Base-by-base conservation (phyloP, 1,284 basidiomycete species). In the Austroboletus novae-zelandiae region DNA sequence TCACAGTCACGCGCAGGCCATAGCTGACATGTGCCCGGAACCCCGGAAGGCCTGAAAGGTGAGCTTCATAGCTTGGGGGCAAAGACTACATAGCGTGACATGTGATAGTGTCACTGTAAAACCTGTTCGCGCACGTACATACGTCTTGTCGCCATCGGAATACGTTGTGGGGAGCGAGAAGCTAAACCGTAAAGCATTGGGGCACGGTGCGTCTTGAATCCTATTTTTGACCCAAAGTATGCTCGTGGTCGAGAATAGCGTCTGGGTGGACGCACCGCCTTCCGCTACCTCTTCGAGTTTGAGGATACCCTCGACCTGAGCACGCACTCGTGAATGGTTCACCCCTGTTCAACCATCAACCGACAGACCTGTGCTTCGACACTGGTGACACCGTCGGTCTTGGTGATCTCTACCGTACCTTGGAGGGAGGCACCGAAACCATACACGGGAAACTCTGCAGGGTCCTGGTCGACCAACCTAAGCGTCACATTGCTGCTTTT, bases 41-140 rank as follows among this genome's bases (percentile, higher is more conserved):
- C 4, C 86, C 86, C 9, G 86, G 86, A 3, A 89, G 67, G 3
- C 84, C 83, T 30, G 76, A 75, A 15, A 87, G 71, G 57, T 80
- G 80, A 18, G 79, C 78, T 50, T 77, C 69, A 58, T 79, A 85
- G 17, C 78, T 83, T 2, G 86, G 84, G 27, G 86, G 86, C 31
- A 88, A 70, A 48, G 76, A 71, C 83, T 23, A 23, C 20, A 23
- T 85, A 53, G 43, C 25, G 37, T 43, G 46, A 11, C 42, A 45
- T 46, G 27, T 44, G 45, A 20, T 40, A 14, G 53, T 45, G 31
- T 25, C 42, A 20, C 9, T n/a, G 48, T 47, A 40, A 36, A 40
- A 40, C 45, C 40, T 30, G 30, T 8, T n/a, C 34, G 18, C 40
- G 27, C 47, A 75, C 80, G 58, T 55, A 87, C 85, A 70, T 81